phyloP scores from a whole-genome alignment of 306 rosid species.

The Begonia peltatifolia region DNA sequence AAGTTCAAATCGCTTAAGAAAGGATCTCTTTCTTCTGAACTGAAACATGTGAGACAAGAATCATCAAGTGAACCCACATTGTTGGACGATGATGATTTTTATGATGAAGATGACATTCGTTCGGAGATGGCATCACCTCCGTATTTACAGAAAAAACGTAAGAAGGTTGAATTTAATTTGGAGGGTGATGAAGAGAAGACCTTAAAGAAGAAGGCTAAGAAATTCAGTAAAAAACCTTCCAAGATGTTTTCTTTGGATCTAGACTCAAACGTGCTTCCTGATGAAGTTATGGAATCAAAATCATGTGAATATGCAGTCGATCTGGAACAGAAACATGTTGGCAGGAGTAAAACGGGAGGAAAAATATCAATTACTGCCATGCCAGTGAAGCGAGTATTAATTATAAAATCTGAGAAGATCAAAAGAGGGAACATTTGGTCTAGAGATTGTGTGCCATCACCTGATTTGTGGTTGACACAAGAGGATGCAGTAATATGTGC shows the following conservation, averaged over 20 bases:
- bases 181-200: constrained; percentile 39
- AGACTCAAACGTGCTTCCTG: constrained; percentile 48
- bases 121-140: constrained; percentile 44
- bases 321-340: constrained; percentile 46
- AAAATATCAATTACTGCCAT: constrained; percentile 76
- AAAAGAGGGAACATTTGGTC: constrained; percentile 78
- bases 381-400: constrained; percentile 70
- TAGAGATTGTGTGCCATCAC: constrained; percentile 75
- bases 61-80: constrained; percentile 37
- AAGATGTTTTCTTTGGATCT: constrained; percentile 42
- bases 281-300: constrained; percentile 39
- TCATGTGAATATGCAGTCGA: constrained; percentile 37
- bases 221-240: constrained; percentile 40
- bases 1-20: constrained; percentile 91
- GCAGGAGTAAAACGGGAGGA: constrained; percentile 78
- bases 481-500: constrained; percentile 95
- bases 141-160: constrained; percentile 56
- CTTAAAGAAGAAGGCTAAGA: constrained; percentile 64
- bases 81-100: constrained; percentile 54
- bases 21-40: constrained; percentile 63
- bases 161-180: constrained; percentile 28
- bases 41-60: constrained; percentile 47
- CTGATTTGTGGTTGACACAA: constrained; percentile 83
- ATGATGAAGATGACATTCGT: constrained; percentile 13
- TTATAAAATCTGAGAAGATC: constrained; percentile 75